phyloP scores from a whole-genome alignment of 306 rosid species.

The Ceratonia siliqua region DNA sequence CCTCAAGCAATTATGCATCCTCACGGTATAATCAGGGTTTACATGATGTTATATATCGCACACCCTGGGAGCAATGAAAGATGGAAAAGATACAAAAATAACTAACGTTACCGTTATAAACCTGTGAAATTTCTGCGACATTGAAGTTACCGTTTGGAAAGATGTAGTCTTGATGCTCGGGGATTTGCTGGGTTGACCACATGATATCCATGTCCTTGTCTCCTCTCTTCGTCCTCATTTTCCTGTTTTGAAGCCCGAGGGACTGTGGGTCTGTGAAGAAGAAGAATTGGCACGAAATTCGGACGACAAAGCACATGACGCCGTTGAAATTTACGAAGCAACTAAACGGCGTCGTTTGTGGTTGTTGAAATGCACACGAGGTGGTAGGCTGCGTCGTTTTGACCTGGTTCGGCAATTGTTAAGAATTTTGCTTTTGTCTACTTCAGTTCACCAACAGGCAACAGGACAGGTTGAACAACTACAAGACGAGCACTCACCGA shows the following conservation, averaged over 20 bases:
- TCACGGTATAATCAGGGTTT: constrained; percentile 39
- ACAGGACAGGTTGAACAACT: neutral
- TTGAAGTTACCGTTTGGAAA: too few relatives aligned
- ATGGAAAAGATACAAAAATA: neutral
- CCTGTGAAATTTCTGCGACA: too few relatives aligned
- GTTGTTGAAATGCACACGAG: neutral
- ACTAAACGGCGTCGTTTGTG: neutral
- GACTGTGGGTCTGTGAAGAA: neutral
- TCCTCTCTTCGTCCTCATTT: constrained; percentile 10
- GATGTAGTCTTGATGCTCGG: too few relatives aligned
- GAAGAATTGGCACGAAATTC: neutral
- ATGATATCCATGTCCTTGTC: neutral
- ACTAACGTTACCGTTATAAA: too few relatives aligned
- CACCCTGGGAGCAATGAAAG: neutral
- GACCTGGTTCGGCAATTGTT: neutral
- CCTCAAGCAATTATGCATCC: neutral
- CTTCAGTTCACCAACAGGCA: neutral
- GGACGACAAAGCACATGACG: neutral
- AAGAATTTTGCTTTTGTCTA: neutral
- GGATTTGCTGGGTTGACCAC: too few relatives aligned
- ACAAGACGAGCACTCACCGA: constrained; percentile 15
- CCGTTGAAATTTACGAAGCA: neutral
- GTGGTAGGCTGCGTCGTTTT: neutral
- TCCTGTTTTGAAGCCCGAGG: neutral
- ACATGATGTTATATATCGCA: neutral